Evolutionary conservation across 164 flowering plant species (phyloP).

Genomic region (Tetrastigma voinierianum): DNA sequence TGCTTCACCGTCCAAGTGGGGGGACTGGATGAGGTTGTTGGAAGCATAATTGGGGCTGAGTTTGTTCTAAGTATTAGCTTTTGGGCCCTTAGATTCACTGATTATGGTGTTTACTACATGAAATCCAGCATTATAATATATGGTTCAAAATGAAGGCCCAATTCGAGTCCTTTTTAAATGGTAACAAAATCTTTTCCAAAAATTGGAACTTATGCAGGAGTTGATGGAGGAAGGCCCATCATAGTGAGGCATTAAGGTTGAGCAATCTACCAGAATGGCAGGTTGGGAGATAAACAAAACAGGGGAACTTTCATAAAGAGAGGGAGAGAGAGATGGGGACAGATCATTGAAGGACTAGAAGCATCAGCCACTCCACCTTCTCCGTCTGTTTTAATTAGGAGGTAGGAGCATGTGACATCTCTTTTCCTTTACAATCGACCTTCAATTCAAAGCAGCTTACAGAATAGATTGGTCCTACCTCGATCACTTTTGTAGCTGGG

Average conservation of each 20-base stretch:
- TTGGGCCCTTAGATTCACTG: too few species aligned
- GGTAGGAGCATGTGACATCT: slow-evolving; percentile 33
- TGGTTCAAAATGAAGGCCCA: too few species aligned
- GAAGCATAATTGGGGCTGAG: too few species aligned
- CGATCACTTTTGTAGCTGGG: slow-evolving; percentile 16
- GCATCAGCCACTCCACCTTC: slow-evolving; percentile 3
- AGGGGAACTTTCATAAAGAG: slow-evolving; percentile 6
- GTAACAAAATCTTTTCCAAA: too few species aligned
- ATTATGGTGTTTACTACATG: too few species aligned
- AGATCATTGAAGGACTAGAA: neutral
- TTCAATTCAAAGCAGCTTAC: slow-evolving; percentile 16
- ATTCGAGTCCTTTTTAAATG: too few species aligned
- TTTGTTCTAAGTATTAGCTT: too few species aligned
- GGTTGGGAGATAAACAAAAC: slow-evolving; percentile 8
- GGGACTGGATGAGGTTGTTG: too few species aligned
- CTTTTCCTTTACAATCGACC: slow-evolving; percentile 16
- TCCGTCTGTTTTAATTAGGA: slow-evolving; percentile 2
- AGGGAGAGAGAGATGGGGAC: slow-evolving; percentile 1
- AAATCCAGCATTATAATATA: too few species aligned
- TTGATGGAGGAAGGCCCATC: neutral
- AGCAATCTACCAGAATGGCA: neutral
- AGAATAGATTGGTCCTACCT: slow-evolving; percentile 19
- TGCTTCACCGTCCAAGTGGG: too few species aligned
- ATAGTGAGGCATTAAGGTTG: neutral
- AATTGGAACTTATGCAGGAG: too few species aligned